Percentiles rank a stretch among this genome's conserved stretches.
phyloP scores from a whole-genome alignment of 441 rosid species.

The Gossypium armourianum region DNA sequence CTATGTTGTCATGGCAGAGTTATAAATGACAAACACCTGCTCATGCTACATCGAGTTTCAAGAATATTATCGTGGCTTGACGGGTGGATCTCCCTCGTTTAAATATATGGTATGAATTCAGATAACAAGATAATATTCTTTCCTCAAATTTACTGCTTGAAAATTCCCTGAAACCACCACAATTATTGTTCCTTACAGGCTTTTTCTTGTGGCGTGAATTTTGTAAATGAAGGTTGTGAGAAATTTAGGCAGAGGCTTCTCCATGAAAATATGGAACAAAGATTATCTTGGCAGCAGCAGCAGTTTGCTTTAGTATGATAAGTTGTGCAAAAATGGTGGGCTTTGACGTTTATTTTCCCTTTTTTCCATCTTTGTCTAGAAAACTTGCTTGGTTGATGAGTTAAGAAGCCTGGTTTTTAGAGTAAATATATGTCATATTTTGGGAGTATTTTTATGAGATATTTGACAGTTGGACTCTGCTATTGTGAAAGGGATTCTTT shows the following conservation, averaged over 20 bases:
- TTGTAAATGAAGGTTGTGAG: conserved; percentile 36
- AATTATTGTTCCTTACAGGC: conserved; percentile 23
- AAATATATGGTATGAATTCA: conserved; percentile 36
- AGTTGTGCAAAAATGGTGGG: not conserved
- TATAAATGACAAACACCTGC: conserved; percentile 40
- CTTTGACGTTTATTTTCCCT: too few species aligned
- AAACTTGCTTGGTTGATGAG: not conserved
- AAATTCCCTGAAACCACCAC: not conserved
- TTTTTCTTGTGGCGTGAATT: conserved; percentile 38
- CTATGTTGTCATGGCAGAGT: conserved; percentile 28
- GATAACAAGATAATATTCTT: not conserved
- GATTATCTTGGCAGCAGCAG: conserved; percentile 33
- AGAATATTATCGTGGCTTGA: conserved; percentile 41
- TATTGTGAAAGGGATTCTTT: too few species aligned
- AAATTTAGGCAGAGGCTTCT: conserved; percentile 31
- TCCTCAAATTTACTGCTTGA: not conserved
- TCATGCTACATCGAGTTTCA: conserved; percentile 44
- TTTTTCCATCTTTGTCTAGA: too few species aligned
- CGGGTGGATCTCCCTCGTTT: conserved; percentile 48
- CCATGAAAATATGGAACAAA: conserved; percentile 27
- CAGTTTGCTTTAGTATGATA: conserved; percentile 12
- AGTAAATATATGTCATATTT: not conserved
- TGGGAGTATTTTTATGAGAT: not conserved
- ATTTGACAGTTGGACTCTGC: too few species aligned
- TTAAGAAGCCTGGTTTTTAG: not conserved